Evolutionary conservation across 805 yeast genomes (phyloP).

Genomic region (Monosporozyma siamensis): DNA sequence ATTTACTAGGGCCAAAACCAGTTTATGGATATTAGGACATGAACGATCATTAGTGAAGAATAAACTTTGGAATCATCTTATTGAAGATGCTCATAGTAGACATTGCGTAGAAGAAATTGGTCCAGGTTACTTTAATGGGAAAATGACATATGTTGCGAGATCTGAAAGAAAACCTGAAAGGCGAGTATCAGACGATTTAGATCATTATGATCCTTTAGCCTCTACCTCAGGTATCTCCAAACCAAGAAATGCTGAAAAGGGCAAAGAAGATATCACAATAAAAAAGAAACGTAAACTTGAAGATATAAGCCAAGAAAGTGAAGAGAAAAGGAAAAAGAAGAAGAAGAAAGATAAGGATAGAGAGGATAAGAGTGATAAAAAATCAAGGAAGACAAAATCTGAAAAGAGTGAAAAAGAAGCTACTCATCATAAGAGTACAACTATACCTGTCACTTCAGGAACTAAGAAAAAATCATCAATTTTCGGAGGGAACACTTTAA

Average conservation of each 20-base stretch:
- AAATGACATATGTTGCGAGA: not conserved
- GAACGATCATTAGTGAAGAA: constrained; percentile 54
- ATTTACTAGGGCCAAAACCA: constrained; percentile 82
- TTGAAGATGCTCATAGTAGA: constrained; percentile 55
- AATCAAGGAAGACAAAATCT: constrained; percentile 4
- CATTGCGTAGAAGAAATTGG: constrained; percentile 22
- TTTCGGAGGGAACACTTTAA: constrained; percentile 19
- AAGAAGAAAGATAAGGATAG: constrained; percentile 2
- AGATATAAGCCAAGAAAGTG: not conserved
- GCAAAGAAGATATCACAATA: not conserved
- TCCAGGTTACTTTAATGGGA: constrained; percentile 20
- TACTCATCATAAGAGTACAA: constrained; percentile 1
- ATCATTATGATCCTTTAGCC: constrained; percentile 3
- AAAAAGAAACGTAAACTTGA: not conserved
- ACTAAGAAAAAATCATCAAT: constrained; percentile 27
- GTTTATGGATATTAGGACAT: constrained; percentile 89
- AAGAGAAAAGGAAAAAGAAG: constrained; percentile 2
- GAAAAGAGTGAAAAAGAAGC: constrained; percentile 2
- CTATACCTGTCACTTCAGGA: constrained; percentile 6
- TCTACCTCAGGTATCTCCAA: not conserved
- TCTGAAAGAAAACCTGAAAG: not conserved
- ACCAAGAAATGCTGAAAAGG: not conserved
- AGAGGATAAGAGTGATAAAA: constrained; percentile 5
- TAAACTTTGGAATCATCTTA: constrained; percentile 62
- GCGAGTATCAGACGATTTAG: constrained; percentile 3